Evolutionary conservation across 116 monocot genomes (phyloP), one percentile per base, ranked within the genome.

Genomic region (Zostera marina): DNA sequence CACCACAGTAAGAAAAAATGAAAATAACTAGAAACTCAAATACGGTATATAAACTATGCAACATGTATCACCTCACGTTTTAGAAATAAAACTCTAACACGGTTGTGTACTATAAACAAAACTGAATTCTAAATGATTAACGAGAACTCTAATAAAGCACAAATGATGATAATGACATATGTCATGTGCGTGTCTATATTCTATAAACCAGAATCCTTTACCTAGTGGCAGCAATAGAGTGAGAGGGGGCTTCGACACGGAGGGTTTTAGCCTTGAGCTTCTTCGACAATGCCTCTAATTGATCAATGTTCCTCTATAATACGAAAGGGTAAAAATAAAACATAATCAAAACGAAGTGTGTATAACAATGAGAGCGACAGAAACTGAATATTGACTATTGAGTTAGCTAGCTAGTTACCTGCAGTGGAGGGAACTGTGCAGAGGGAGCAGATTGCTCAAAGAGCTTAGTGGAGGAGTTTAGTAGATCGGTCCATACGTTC

Each of bases 191-290:
- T 9, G n/a, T n/a, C n/a, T n/a, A n/a, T n/a, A n/a, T n/a, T 2
- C 16, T 8, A 49, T 49, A 8, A 17, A 51, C 15, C 49, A 51
- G 0, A 21, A 19, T 8, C 20, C 2, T 10, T 39, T 16, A 88
- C 94, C 94, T 88, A 41, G 89, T 89, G 60, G 96, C 89, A 13
- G 82, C 80, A 19, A 85, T 78, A 54, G 89, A 89, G 26, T 96
- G 80, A 0, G 75, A 69, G 9, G 96, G 82, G 21, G 85, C 73
- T 12, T 96, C 85, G 9, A 78, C 60, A 7, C 80, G 70, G 5
- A 82, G 47, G 16, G 96, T 85, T 58, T 85, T 96, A 24, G 96
- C 47, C 66, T 88, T 89, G 54, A 96, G 78, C 76, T 89, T 96
- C 73, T 82, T 88, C 25, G 89, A 96, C 9, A 96, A 76, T 9